Evolutionary conservation across 2,329 filamentous ascomycete species (phyloP).

Genomic region (Aspergillus phoenicis): DNA sequence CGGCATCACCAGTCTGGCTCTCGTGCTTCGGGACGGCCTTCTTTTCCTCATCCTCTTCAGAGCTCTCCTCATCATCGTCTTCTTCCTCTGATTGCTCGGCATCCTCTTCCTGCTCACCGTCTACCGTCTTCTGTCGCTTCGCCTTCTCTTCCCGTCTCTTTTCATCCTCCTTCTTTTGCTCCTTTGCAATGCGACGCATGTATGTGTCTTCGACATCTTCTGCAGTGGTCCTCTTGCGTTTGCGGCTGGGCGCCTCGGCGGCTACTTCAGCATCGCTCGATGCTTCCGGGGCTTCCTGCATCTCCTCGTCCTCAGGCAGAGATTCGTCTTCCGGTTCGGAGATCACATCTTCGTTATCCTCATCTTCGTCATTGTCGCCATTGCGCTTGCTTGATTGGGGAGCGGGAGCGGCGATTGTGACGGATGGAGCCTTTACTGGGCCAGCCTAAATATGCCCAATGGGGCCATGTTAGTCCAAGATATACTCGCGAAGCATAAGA

Average conservation of each 20-base stretch:
- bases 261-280: constrained; percentile 40
- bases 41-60: constrained; percentile 34
- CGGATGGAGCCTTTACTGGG: constrained; percentile 42
- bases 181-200: constrained; percentile 47
- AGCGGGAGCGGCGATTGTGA: constrained; percentile 15
- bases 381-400: constrained; percentile 22
- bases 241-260: constrained; percentile 40
- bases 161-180: constrained; percentile 38
- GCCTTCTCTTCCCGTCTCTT: constrained; percentile 28
- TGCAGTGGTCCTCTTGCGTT: constrained; percentile 57
- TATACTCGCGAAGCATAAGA: neutral
- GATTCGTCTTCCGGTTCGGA: constrained; percentile 32
- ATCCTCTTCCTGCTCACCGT: constrained; percentile 58
- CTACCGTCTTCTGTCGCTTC: constrained; percentile 45
- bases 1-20: constrained; percentile 36
- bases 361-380: constrained; percentile 24
- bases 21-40: constrained; percentile 43
- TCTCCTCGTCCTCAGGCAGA: constrained; percentile 40
- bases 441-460: constrained; percentile 35
- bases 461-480: constrained; percentile 13
- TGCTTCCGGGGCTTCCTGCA: constrained; percentile 48
- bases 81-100: constrained; percentile 28
- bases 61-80: constrained; percentile 36
- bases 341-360: constrained; percentile 34
- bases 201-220: constrained; percentile 50